phyloP scores from a whole-genome alignment of 2,329 filamentous ascomycete species.

The Amauroascus verrucosus region DNA sequence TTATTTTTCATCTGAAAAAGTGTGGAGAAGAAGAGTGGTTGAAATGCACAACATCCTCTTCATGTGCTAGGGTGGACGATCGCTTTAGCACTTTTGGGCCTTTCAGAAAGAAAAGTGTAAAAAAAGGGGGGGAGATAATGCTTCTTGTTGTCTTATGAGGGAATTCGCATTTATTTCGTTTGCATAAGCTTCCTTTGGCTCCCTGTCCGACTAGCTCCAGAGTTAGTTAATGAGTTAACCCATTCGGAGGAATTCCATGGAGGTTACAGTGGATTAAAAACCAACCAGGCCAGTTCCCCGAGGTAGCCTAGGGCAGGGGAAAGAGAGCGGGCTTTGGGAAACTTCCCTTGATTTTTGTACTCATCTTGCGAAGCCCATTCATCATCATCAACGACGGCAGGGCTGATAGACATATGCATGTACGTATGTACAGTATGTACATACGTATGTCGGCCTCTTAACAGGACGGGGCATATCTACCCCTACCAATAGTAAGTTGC shows the following conservation, averaged over 20 bases:
- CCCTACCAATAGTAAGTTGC: too few species aligned
- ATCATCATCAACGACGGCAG: too few species aligned
- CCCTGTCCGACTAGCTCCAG: not conserved
- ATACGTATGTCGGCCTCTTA: too few species aligned
- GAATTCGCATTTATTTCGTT: too few species aligned
- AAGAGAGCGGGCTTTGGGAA: not conserved
- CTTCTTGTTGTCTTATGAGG: too few species aligned
- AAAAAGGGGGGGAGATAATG: too few species aligned
- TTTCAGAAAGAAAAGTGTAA: not conserved
- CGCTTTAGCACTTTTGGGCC: not conserved
- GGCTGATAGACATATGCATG: too few species aligned
- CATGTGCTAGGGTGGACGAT: not conserved
- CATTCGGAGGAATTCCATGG: not conserved
- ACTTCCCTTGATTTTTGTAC: not conserved
- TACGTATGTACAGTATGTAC: too few species aligned
- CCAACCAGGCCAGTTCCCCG: not conserved
- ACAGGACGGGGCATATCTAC: too few species aligned
- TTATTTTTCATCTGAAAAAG: not conserved
- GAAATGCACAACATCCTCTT: not conserved
- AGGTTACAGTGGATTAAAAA: not conserved
- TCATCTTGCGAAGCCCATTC: too few species aligned
- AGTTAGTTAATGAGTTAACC: too few species aligned
- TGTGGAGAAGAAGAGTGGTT: not conserved
- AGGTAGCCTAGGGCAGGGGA: not conserved
- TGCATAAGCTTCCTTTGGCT: too few species aligned